phyloP scores from a whole-genome alignment of 225 moss, liverwort and hornwort species.

The Neckera pumila region DNA sequence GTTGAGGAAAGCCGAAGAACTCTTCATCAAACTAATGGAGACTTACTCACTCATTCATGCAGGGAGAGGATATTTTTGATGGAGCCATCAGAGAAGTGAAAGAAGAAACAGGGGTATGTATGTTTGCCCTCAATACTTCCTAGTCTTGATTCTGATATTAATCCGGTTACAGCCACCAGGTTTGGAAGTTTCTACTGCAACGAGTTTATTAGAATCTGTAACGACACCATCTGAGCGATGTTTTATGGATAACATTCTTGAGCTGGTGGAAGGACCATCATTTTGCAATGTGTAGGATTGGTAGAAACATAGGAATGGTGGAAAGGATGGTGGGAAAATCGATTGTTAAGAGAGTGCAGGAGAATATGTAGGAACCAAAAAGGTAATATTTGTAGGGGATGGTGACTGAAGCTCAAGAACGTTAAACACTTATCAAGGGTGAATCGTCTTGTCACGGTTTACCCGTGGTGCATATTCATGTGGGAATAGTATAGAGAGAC shows the following conservation, averaged over 20 bases:
- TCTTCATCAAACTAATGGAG: background rate
- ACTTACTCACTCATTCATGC: background rate
- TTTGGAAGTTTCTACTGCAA: background rate
- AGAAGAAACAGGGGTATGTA: constrained; percentile 70
- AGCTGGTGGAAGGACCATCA: background rate
- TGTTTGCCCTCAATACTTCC: background rate
- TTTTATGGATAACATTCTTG: background rate
- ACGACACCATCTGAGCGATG: background rate
- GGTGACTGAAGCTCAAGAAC: background rate
- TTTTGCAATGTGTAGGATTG: background rate
- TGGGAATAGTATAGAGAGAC: background rate
- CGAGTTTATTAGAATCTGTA: background rate
- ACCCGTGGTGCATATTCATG: background rate
- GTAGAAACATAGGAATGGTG: background rate
- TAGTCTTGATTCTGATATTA: background rate
- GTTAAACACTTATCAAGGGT: background rate
- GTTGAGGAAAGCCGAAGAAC: background rate
- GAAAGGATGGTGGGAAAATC: background rate
- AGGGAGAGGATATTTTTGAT: constrained; percentile 58
- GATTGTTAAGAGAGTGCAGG: background rate
- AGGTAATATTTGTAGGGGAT: background rate
- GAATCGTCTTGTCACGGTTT: background rate
- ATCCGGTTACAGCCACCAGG: background rate
- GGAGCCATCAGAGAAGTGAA: constrained; percentile 68
- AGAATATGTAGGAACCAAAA: background rate